These are phyloP conservation scores for Exidia glandulosa DNA, from an alignment of 768 basidiomycete genomes.

Conservation along the genomic window DNA sequence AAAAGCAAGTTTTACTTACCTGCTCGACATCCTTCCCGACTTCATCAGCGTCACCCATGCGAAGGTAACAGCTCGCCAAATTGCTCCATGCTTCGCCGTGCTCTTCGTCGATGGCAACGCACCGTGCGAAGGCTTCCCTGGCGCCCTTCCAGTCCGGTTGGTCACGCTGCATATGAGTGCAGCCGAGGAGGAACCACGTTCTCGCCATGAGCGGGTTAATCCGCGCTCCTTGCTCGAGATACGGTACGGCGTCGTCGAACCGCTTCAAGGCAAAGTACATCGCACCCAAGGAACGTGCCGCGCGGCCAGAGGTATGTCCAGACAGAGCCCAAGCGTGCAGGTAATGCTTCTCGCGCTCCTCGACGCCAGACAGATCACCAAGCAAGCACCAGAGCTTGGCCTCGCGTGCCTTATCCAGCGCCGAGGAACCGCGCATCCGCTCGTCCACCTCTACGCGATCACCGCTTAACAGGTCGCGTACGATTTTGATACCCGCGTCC, in stretches of 20 bases:
- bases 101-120: constrained; percentile 87
- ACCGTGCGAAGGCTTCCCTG: constrained; percentile 70
- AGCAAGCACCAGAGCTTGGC: constrained; percentile 93
- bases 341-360: constrained; percentile 63
- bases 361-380: constrained; percentile 82
- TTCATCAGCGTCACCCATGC: constrained; percentile 43
- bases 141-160: constrained; percentile 77
- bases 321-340: constrained; percentile 78
- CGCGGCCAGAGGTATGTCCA: constrained; percentile 67
- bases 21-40: constrained; percentile 20
- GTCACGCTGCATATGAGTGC: constrained; percentile 72
- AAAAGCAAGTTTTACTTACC: constrained; percentile 9
- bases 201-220: constrained; percentile 85
- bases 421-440: constrained; percentile 49
- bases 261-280: constrained; percentile 53
- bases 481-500: constrained; percentile 69
- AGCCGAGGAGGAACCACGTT: constrained; percentile 96
- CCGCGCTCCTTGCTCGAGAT: constrained; percentile 60
- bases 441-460: constrained; percentile 72
- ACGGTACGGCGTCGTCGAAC: constrained; percentile 51
- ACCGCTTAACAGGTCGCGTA: constrained; percentile 77
- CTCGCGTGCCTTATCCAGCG: constrained; percentile 44
- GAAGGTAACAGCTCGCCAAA: constrained; percentile 86
- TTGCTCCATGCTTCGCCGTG: constrained; percentile 99
- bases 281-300: constrained; percentile 86